Percentiles rank a stretch among this genome's conserved stretches.
Conservation (phyloP, 2,329 filamentous ascomycete genomes). For the Aspergillus bombycis region DNA sequence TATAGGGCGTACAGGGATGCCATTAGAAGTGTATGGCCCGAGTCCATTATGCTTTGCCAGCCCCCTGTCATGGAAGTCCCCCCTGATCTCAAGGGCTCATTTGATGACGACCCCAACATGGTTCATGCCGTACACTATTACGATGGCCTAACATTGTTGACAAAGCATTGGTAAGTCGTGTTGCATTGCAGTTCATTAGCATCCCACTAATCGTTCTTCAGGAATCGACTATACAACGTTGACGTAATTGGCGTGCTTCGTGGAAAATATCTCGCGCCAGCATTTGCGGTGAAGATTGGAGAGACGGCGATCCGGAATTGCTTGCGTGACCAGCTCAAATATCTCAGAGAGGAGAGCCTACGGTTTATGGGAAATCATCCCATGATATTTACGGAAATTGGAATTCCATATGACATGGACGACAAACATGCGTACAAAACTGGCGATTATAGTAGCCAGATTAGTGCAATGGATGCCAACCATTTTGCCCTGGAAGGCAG, state of each 20-base stretch:
- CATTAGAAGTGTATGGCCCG: constrained; percentile 74
- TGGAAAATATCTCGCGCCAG: constrained; percentile 83
- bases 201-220: constrained; percentile 31
- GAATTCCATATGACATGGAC: constrained; percentile 99
- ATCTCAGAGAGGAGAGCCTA: constrained; percentile 82
- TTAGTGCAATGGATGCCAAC: constrained; percentile 91
- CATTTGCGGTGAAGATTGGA: constrained; percentile 89
- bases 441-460: constrained; percentile 91
- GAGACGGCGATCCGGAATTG: constrained; percentile 94
- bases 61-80: constrained; percentile 91
- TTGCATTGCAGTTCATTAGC: neutral
- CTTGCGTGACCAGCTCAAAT: constrained; percentile 81
- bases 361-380: constrained; percentile 88
- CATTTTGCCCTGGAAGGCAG: constrained; percentile 89
- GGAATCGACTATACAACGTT: constrained; percentile 93
- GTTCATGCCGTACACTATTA: constrained; percentile 96
- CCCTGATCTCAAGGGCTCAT: constrained; percentile 81
- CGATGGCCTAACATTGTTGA: constrained; percentile 94
- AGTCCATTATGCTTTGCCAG: constrained; percentile 87
- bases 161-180: constrained; percentile 78
- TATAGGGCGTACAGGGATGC: constrained; percentile 76
- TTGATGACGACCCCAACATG: constrained; percentile 86
- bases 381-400: constrained; percentile 90
- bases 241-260: constrained; percentile 91
- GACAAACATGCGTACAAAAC: constrained; percentile 93